A percentile compares a stretch with the other conserved stretches of the same genome.
Conservation (phyloP, 1,284 basidiomycete species). For the Malassezia yamatoensis region DNA sequence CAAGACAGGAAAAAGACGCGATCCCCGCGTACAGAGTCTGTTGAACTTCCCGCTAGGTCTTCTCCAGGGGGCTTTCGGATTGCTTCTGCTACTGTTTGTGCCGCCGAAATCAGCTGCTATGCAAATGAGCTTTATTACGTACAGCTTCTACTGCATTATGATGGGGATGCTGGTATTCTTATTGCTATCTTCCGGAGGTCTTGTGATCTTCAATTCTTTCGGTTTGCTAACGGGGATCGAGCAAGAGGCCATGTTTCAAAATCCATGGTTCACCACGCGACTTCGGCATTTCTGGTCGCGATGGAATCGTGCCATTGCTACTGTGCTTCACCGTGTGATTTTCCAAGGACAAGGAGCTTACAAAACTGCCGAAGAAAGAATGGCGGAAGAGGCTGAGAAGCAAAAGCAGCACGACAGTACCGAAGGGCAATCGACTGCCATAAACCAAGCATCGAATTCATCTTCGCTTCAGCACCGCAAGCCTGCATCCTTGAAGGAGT, state of each 20-base stretch:
- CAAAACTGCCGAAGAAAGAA: slow-evolving; percentile 18
- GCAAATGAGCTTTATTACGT: slow-evolving; percentile 17
- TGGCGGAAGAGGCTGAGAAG: slow-evolving; percentile 15
- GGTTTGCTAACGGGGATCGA: slow-evolving; percentile 39
- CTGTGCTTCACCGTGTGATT: slow-evolving; percentile 45
- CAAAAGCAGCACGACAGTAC: slow-evolving; percentile 3
- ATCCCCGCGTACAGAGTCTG: slow-evolving; percentile 30
- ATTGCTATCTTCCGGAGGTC: slow-evolving; percentile 4
- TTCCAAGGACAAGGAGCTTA: slow-evolving; percentile 29
- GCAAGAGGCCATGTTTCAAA: slow-evolving; percentile 46
- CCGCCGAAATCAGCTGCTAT: slow-evolving; percentile 32
- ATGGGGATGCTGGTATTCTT: slow-evolving; percentile 20
- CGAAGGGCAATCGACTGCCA: neutral
- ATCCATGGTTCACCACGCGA: slow-evolving; percentile 41
- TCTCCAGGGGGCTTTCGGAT: slow-evolving; percentile 25
- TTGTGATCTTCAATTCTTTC: slow-evolving; percentile 6
- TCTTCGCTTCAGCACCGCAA: neutral
- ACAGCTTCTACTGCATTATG: slow-evolving; percentile 31
- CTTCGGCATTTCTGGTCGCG: slow-evolving; percentile 46
- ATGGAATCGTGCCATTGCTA: slow-evolving; percentile 46
- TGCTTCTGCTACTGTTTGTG: slow-evolving; percentile 33
- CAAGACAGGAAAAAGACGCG: slow-evolving; percentile 21
- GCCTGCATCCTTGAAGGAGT: neutral
- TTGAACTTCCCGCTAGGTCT: slow-evolving; percentile 32
- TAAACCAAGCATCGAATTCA: neutral